Base-by-base conservation (phyloP, 768 basidiomycete species). In the Amanita subjunquillea region DNA sequence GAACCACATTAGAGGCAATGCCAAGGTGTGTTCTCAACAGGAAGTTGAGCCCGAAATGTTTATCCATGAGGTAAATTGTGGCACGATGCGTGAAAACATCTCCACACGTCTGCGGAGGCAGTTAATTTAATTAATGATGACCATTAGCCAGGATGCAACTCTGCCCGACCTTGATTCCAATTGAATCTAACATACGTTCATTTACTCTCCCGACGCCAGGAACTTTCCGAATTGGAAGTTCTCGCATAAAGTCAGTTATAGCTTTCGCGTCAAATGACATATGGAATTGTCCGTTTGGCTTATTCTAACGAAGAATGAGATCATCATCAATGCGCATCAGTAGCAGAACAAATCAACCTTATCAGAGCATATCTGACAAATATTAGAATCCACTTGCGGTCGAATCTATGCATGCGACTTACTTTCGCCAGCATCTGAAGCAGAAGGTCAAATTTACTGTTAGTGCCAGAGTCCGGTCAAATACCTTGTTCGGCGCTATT, bases 401-500 rank as follows among this genome's bases (percentile, higher is more conserved):
- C 22, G 6, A 51, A 25, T 34, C 27, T 13, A 9, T 15, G 17
- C 29, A 32, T 50, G 20, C 44, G 29, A 56, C 71, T 59, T 50
- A 90, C 88, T 76, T 98, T 98, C 38, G 93, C 91, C 15, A 98
- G 74, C 86, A 93, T 92, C 83, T 90, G 34, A 17, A 54, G 2
- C 66, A 48, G 58, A 55, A 36, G 55, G 42, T 27, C 36, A 37
- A 49, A 46, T 57, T 53, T 55, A 57, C 13, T 55, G 52, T 45
- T 4, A 17, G 25, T 4, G 9, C 8, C 30, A 17, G 7, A 29
- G n/a, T 17, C 44, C n/a, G 20, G 15, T n/a, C 22, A 30, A 23
- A 50, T 61, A 92, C 92, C 76, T 87, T 88, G 68, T 94, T 98
- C 1, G 95, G 89, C 0, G 95, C 93, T 53, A 98, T 92, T 2